Evolutionary conservation across 1,139 yeast species (phyloP), one percentile per base, ranked within the genome.

Genomic region (Geotrichum siamense): DNA sequence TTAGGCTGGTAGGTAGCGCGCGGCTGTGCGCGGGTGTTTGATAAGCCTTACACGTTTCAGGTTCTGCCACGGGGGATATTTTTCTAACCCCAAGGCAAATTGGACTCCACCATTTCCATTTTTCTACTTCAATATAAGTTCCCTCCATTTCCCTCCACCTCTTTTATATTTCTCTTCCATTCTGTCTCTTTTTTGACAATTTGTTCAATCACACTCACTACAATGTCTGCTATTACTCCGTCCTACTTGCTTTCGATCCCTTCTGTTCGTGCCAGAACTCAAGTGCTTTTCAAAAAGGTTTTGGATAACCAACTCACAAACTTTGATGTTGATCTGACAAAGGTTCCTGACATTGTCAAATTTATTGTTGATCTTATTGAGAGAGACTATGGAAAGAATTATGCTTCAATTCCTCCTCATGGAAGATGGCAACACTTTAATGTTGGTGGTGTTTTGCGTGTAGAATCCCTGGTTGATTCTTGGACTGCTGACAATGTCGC

Each of bases 341-440:
- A 70, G 44, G 47, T 75, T 25, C 67, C 63, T 13, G 52, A 45
- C 0, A 69, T 72, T 33, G 71, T 72, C 16, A 68, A 65, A 12
- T 74, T 60, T 53, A 71, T 75, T 5, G 57, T 64, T 37, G 54
- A 55, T 10, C 64, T 74, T 3, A 59, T 75, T 39, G 56, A 58
- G 22, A 63, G 72, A 31, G 76, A 71, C 48, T 72, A 68, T 46
- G 64, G 63, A 2, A 54, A 58, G 3, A 58, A 67, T 44, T 67
- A 63, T 43, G 52, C 53, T 10, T 45, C 56, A 2, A 77, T 77
- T 42, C 82, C 82, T 2, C 76, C 79, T 10, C 82, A 77, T 56
- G 82, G 82, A 2, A 65, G 82, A 46, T 76, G 77, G 75, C 80
- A 75, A 55, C 82, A 77, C 57, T 68, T 77, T 53, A 74, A 75